Evolutionary conservation across 148 eudicot genomes (phyloP).

Genomic region (Camellia lanceoleosa): DNA sequence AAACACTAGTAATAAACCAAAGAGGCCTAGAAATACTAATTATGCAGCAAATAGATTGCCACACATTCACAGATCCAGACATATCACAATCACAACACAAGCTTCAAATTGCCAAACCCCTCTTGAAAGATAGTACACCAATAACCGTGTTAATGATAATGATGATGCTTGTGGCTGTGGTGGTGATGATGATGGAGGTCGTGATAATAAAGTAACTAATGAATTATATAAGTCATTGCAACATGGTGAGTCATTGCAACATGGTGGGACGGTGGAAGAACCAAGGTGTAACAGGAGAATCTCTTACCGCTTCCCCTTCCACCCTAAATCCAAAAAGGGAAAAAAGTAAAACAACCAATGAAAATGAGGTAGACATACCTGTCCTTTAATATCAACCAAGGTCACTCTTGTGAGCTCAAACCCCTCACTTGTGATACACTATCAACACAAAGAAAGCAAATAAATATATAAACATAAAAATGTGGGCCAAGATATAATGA

Average conservation of each 20-base stretch:
- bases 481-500: neutral
- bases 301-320: constrained; percentile 4
- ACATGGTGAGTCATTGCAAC: no score
- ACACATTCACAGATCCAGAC: constrained; percentile 6
- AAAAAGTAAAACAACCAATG: neutral
- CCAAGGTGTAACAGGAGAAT: neutral
- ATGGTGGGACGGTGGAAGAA: neutral
- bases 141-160: no score
- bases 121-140: neutral
- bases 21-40: neutral
- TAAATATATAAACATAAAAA: neutral
- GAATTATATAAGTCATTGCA: no score
- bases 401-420: constrained; percentile 97
- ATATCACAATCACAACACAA: constrained; percentile 10
- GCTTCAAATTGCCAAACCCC: constrained; percentile 14
- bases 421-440: constrained; percentile 84
- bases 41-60: neutral
- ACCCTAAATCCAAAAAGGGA: neutral
- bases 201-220: no score
- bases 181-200: no score
- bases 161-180: no score
- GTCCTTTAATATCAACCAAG: constrained; percentile 72
- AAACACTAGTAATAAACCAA: neutral
- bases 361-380: constrained; percentile 46
- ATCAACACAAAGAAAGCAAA: neutral